These are phyloP conservation scores for Aristolochia contorta DNA, from an alignment of 164 flowering plant species.

Conservation along the genomic window DNA sequence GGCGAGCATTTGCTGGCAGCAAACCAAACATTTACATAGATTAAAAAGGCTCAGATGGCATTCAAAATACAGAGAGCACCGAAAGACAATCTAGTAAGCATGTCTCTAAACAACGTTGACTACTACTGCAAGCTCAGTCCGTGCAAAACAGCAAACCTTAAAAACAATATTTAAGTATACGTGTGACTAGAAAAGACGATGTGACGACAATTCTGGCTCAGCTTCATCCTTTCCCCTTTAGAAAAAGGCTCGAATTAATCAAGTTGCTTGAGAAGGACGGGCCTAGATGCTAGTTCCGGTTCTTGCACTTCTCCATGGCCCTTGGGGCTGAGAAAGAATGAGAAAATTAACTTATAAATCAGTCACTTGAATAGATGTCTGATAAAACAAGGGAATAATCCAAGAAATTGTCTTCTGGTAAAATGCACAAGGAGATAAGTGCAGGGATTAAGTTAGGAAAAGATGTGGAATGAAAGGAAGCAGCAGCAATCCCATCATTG, in stretches of 20 bases:
- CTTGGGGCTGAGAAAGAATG: conserved; percentile 49
- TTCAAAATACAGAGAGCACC: conserved; percentile 21
- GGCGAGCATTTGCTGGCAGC: conserved; percentile 14
- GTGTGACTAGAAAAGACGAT: background rate
- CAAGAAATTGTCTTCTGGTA: background rate
- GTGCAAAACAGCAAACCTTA: conserved; percentile 17
- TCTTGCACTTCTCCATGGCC: conserved; percentile 63
- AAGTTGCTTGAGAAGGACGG: background rate
- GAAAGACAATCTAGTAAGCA: conserved; percentile 6
- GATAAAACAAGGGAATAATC: background rate
- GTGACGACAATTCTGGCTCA: conserved; percentile 1
- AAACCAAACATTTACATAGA: conserved; percentile 33
- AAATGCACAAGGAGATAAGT: background rate
- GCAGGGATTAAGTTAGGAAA: background rate
- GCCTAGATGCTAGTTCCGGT: conserved; percentile 25
- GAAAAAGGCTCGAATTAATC: conserved; percentile 4
- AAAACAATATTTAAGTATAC: conserved; percentile 7
- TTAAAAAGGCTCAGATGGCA: conserved; percentile 15
- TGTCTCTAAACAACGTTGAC: conserved; percentile 9
- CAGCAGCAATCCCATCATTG: no score
- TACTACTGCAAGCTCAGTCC: conserved; percentile 4
- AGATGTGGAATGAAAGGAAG: no score
- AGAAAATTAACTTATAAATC: background rate
- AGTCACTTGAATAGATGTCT: background rate
- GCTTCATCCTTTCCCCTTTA: background rate